Base-by-base conservation (phyloP, 192 early-diverging fungal genomes). In the Backusella australiensis region DNA sequence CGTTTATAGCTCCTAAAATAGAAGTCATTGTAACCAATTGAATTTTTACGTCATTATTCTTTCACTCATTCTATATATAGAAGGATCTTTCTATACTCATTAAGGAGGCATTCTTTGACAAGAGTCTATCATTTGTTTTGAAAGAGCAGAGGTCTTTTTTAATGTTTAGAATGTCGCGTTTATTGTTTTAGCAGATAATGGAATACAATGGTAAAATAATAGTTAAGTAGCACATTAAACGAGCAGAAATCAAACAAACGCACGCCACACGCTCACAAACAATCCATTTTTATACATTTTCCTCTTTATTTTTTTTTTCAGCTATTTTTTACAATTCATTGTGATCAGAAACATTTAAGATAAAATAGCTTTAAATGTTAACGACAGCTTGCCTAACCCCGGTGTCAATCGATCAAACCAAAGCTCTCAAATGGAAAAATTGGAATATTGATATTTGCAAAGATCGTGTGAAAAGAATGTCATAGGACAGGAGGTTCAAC, bases 1-100 rank as follows among this genome's bases (percentile, higher is more conserved):
- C 39, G 7, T 35, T 35, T 67, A 34, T 34, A 38, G 67, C n/a
- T 17, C n/a, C 67, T 19, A 69, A 69, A 69, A 69, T 69, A 69
- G 36, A 39, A 69, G 17, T 21, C n/a, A 39, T 69, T 38, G 8
- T 35, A 36, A 35, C 21, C 56, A 63, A 23, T 39, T 39, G 8
- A n/a, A 23, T 41, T 29, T 39, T 23, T 69, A 69, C 21, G 34
- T 69, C 38, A 69, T 69, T 21, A 21, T 36, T 36, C 11, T 6
- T 8, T 69, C 38, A 39, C 36, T 67, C n/a, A 38, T 69, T 23
- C 35, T 69, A 38, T 38, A 69, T 41, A 69, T 41, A 41, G 38
- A 69, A 39, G 19, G 36, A 0, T 5, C n/a, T 38, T 41, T 69
- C 1, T n/a, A 23, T 12, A 21, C 12, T 21, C 11, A 69, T 14